Base-by-base conservation (phyloP, 2,329 filamentous ascomycete genomes). In the Botrytis deweyae region DNA sequence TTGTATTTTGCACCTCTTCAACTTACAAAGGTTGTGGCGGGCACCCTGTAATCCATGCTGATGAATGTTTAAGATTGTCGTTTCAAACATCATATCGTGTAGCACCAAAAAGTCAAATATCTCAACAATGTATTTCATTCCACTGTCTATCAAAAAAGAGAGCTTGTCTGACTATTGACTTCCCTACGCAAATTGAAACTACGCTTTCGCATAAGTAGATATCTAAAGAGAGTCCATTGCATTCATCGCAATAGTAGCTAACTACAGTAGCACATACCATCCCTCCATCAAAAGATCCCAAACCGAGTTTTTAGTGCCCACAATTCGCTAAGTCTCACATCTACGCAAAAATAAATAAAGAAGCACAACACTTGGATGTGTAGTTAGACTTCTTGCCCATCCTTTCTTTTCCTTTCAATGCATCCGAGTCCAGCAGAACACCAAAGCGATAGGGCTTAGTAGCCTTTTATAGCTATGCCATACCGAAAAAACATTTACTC, bases 401-500 rank as follows among this genome's bases (percentile, higher is more conserved):
- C 66, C n/a, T 58, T 44, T 42, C 7, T 38, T 58, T 33, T 42
- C 49, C n/a, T 36, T 70, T 38, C 55, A 33, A 70, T 46, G 68
- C 55, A 62, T 46, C 55, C 55, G 40, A 63, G 42, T 62, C 46
- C 49, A 67, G 62, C 70, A 72, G 70, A 72, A 59, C 62, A 67
- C 49, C 59, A 70, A 75, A 76, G 72, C 74, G 77, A 76, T 49
- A 70, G 76, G 71, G 72, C 69, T 72, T 74, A 73, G 72, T 73
- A 72, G 44, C 68, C 55, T 33, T 55, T 22, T 29, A 40, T 29
- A 72, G 66, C 64, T 58, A 72, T 64, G 29, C 49, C 40, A 64
- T 63, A 42, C 62, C 25, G n/a, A 40, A 68, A 29, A 49, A 65
- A 12, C 58, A 42, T 77, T 70, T 95, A 99, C 90, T 99, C 96